Conservation (phyloP, 257 asterid genomes). For the Rauvolfia tetraphylla region DNA sequence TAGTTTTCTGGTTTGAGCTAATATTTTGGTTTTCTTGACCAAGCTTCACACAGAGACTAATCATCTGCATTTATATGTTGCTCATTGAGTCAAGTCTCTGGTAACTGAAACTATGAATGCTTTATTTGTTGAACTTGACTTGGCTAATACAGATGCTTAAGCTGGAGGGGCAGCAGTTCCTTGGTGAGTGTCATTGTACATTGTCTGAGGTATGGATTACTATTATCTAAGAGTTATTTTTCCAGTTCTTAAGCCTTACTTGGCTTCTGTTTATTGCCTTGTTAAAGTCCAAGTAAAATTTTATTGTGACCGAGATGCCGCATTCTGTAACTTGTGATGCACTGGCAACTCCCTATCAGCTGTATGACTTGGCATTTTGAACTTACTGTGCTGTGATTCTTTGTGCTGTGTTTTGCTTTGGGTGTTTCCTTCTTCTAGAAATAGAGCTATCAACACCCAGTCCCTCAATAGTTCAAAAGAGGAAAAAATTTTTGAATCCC, state of each 20-base stretch:
- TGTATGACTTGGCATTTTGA: background rate
- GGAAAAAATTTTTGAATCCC: background rate
- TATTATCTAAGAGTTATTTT: conserved; percentile 18
- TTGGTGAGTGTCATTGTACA: conserved; percentile 86
- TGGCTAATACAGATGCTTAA: conserved; percentile 41
- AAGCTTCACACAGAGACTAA: background rate
- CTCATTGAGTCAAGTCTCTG: background rate
- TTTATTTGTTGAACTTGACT: conserved; percentile 2
- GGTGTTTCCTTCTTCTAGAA: background rate
- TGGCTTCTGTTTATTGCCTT: background rate
- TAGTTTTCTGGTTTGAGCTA: background rate
- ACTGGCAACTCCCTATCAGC: background rate
- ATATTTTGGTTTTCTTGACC: background rate
- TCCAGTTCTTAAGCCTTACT: background rate
- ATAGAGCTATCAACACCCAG: background rate
- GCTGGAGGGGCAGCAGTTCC: conserved; percentile 96
- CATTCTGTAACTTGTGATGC: background rate
- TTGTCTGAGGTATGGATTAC: conserved; percentile 68
- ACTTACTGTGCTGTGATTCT: background rate
- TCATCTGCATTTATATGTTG: background rate
- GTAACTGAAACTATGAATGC: background rate
- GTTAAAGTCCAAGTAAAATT: background rate
- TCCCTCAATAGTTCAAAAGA: background rate
- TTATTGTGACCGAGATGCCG: background rate
- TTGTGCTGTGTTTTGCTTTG: background rate